phyloP scores from a whole-genome alignment of 805 yeast species.

The Hanseniaspora taiwanica region DNA sequence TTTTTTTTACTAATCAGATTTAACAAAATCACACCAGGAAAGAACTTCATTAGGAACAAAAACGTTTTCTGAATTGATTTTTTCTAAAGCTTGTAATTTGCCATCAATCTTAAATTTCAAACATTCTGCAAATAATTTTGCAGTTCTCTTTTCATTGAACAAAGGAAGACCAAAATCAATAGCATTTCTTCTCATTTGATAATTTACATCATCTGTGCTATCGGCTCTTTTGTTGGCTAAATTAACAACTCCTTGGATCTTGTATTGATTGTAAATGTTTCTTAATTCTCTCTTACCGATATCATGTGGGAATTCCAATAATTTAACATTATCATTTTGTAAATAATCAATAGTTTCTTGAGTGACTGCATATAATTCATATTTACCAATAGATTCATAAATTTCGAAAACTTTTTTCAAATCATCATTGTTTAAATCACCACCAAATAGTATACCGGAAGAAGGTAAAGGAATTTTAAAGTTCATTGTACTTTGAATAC shows the following conservation, averaged over 20 bases:
- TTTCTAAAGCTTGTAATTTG: slow-evolving; percentile 32
- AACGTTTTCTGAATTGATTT: slow-evolving; percentile 32
- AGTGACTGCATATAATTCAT: slow-evolving; percentile 68
- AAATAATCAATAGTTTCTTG: slow-evolving; percentile 46
- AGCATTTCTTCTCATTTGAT: slow-evolving; percentile 97
- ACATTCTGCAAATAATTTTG: slow-evolving; percentile 73
- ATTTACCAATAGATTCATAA: slow-evolving; percentile 56
- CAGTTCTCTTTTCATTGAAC: slow-evolving; percentile 93
- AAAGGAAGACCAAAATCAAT: slow-evolving; percentile 94
- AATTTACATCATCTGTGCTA: slow-evolving; percentile 71
- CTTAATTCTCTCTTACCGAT: slow-evolving; percentile 65
- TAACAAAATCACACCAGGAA: slow-evolving; percentile 94
- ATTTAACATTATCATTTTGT: slow-evolving; percentile 43
- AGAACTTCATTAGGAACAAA: slow-evolving; percentile 72
- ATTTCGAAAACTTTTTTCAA: slow-evolving; percentile 63
- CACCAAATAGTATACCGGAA: slow-evolving; percentile 76
- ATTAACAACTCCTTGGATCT: slow-evolving; percentile 81
- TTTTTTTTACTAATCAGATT: too few relatives aligned
- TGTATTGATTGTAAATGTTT: slow-evolving; percentile 80
- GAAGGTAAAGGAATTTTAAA: slow-evolving; percentile 90
- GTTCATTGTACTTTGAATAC: slow-evolving; percentile 94
- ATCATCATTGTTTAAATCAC: slow-evolving; percentile 63
- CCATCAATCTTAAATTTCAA: slow-evolving; percentile 55
- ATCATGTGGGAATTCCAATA: slow-evolving; percentile 75
- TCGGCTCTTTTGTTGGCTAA: slow-evolving; percentile 87